Percentiles rank a stretch among this genome's conserved stretches.
phyloP scores from a whole-genome alignment of 2,329 filamentous ascomycete genomes.

The Penicillium palitans region DNA sequence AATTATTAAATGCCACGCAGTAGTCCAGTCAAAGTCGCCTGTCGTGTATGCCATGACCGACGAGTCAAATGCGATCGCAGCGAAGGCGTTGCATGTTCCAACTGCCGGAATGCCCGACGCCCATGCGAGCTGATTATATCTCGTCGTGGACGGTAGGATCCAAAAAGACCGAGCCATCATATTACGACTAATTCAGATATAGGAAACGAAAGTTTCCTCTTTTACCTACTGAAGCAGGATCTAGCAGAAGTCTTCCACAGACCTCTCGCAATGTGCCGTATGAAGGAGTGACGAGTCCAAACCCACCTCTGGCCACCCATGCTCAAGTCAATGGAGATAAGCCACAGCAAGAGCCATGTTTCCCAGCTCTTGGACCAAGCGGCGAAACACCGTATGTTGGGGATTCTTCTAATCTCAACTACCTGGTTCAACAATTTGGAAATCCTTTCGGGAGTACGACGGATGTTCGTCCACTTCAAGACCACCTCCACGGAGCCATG shows the following conservation, averaged over 20 bases:
- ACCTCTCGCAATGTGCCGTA: neutral
- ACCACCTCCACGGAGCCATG: slow-evolving; percentile 24
- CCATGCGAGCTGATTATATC: slow-evolving; percentile 19
- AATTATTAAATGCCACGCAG: slow-evolving; percentile 6
- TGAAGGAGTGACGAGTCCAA: neutral
- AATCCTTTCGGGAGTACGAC: slow-evolving; percentile 21
- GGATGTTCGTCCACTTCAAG: slow-evolving; percentile 15
- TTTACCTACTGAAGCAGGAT: neutral
- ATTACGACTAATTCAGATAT: neutral
- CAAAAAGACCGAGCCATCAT: neutral
- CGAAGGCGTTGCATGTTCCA: slow-evolving; percentile 14
- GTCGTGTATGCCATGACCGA: slow-evolving; percentile 16
- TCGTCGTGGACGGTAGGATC: slow-evolving; percentile 19
- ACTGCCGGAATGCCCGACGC: slow-evolving; percentile 10
- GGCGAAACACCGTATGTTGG: slow-evolving; percentile 20
- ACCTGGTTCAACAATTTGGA: slow-evolving; percentile 27
- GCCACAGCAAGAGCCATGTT: slow-evolving; percentile 7
- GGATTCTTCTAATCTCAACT: slow-evolving; percentile 28
- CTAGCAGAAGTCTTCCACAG: neutral
- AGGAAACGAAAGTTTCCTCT: slow-evolving; percentile 9
- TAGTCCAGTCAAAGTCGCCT: slow-evolving; percentile 16
- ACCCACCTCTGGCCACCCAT: neutral
- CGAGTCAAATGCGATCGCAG: slow-evolving; percentile 22
- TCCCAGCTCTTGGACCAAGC: slow-evolving; percentile 10
- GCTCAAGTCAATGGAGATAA: neutral